A percentile compares a stretch with the other conserved stretches of the same genome.
These are phyloP conservation scores for Lactarius quietus DNA, from an alignment of 768 basidiomycete species.

Conservation along the genomic window DNA sequence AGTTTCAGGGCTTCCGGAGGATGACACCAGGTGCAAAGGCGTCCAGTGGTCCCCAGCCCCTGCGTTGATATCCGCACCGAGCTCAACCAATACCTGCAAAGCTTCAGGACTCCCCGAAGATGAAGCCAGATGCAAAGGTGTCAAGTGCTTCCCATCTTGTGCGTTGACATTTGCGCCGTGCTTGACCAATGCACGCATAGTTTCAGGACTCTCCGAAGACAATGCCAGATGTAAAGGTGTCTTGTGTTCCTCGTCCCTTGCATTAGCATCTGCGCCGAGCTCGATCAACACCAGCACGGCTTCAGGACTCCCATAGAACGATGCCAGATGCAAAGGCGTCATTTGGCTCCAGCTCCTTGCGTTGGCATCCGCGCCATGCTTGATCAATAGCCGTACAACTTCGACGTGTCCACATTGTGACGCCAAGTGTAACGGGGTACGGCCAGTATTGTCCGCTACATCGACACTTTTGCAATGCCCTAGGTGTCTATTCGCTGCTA, in stretches of 20 bases:
- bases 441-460: not conserved
- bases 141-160: not conserved
- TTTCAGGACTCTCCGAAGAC: not conserved
- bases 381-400: not conserved
- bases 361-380: not conserved
- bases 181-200: not conserved
- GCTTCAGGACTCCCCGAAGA: not conserved
- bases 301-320: not conserved
- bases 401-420: not conserved
- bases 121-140: not conserved
- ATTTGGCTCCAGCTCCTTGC: rapidly evolving
- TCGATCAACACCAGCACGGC: not conserved
- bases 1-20: not conserved
- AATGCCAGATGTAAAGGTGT: not conserved
- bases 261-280: not conserved
- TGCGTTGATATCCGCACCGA: not conserved
- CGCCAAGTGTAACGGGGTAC: not conserved
- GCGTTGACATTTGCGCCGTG: not conserved
- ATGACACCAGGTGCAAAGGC: not conserved
- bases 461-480: not conserved
- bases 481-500: not conserved
- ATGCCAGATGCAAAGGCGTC: not conserved
- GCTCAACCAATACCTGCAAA: not conserved
- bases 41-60: not conserved
- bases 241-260: not conserved